Conservation (phyloP, 495 filamentous ascomycete genomes). For the Xanthoparmelia taractica region DNA sequence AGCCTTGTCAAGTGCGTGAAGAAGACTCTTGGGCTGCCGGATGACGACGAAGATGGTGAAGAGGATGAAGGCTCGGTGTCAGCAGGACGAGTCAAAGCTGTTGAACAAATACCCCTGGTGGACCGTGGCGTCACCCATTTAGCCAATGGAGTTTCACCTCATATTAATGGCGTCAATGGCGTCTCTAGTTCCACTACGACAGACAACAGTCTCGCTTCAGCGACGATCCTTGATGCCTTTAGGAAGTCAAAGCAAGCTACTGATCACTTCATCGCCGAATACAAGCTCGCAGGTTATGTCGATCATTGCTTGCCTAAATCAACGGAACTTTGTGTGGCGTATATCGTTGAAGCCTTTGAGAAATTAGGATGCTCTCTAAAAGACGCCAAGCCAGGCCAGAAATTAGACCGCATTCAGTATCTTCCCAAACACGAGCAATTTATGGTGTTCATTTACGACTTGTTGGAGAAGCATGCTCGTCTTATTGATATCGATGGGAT, state of each 20-base stretch:
- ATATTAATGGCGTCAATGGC: no score
- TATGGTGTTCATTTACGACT: constrained; percentile 35
- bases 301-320: constrained; percentile 28
- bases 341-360: constrained; percentile 41
- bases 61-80: no score
- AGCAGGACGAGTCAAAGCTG: no score
- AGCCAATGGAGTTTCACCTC: no score
- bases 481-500: constrained; percentile 34
- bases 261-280: constrained; percentile 35
- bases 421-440: constrained; percentile 32
- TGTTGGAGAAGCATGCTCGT: constrained; percentile 37
- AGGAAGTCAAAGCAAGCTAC: constrained; percentile 31
- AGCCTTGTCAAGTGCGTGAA: constrained; percentile 13
- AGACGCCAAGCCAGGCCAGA: constrained; percentile 30
- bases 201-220: no score
- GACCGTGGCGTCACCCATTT: no score
- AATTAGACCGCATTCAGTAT: constrained; percentile 31
- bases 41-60: neutral
- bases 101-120: no score
- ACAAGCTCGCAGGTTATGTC: constrained; percentile 22
- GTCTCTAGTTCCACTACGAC: no score
- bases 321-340: constrained; percentile 34
- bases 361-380: constrained; percentile 34
- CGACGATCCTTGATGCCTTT: constrained; percentile 31
- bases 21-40: neutral